Base-by-base conservation (phyloP, 2,329 filamentous ascomycete species). In the Monosporascus sp. region DNA sequence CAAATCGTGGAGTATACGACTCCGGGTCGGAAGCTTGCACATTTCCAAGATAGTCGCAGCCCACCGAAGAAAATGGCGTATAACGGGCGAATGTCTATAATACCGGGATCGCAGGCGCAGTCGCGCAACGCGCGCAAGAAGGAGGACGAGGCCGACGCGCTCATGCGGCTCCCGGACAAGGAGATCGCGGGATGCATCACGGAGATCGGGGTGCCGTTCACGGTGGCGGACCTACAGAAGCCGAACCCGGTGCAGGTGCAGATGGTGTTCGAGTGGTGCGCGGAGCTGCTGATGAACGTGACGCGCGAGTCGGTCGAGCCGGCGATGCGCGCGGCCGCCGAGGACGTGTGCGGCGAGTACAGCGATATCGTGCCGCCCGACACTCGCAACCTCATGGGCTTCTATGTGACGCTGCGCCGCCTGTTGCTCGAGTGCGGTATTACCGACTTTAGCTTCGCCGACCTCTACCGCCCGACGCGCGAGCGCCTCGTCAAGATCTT, bases 161-260 rank as follows among this genome's bases (percentile, higher is more conserved):
- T 82, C 62, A 83, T 84, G 75, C 76, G 78, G 51, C 75, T 84
- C 52, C 76, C 81, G 7, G 83, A 84, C 69, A 79, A 78, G 64
- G 94, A 99, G 70, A 97, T 99, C 56, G 93, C 93, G 62, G 91
- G 89, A 68, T 99, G 94, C 72, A 97, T 99, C 75, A 94, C 88
- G 65, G 94, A 97, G 70, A 96, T 97, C 65, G 93, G 93, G 54
- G 92, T 97, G 64, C 85, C 84, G 27, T 97, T 97, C 71, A 88
- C 84, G 37, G 78, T 92, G 18, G 83, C 88, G 56, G 93, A 99
- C 72, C 81, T 99, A 41, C 85, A 93, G 63, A 97, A 97, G 68
- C 94, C 94, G 5, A 96, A 96, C 63, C 88, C 94, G 3, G 83
- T 93, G 55, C 91, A 96, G 65, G 92, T 97, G 51, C 94, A 99